Evolutionary conservation across 2,329 filamentous ascomycete genomes (phyloP).

Genomic region (Exophiala mesophila): DNA sequence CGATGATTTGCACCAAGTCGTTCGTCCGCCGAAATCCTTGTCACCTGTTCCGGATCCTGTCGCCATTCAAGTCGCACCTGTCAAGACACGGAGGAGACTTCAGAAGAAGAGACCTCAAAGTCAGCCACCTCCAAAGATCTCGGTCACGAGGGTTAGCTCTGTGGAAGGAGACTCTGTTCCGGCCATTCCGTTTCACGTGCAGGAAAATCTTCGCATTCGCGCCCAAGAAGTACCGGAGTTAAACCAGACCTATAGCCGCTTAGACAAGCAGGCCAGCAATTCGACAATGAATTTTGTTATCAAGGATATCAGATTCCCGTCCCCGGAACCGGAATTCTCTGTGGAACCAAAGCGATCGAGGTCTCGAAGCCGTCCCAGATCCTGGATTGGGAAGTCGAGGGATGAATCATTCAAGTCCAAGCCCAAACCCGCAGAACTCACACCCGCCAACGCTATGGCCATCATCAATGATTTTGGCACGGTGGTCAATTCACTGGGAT

Average conservation of each 20-base stretch:
- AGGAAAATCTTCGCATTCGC: constrained; percentile 23
- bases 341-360: constrained; percentile 9
- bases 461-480: constrained; percentile 22
- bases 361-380: constrained; percentile 17
- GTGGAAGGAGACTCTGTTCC: constrained; percentile 20
- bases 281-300: constrained; percentile 16
- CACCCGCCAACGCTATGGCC: constrained; percentile 10
- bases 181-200: constrained; percentile 14
- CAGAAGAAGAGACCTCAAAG: constrained; percentile 24
- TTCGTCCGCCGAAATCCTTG: background rate
- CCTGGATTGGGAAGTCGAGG: constrained; percentile 21
- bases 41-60: constrained; percentile 1
- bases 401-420: constrained; percentile 11
- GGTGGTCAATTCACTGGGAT: constrained; percentile 15
- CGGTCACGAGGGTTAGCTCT: constrained; percentile 18
- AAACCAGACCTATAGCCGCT: constrained; percentile 19
- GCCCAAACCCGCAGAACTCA: constrained; percentile 8
- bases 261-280: constrained; percentile 8
- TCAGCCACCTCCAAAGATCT: constrained; percentile 11
- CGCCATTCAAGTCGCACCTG: background rate
- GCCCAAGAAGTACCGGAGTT: constrained; percentile 24
- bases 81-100: constrained; percentile 18
- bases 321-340: constrained; percentile 17
- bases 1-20: constrained; percentile 6
- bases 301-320: constrained; percentile 23